Percentiles rank a stretch among this genome's conserved stretches.
These are phyloP conservation scores for Hypoxylon sp. DNA, from an alignment of 2,329 filamentous ascomycete species.

Conservation along the genomic window DNA sequence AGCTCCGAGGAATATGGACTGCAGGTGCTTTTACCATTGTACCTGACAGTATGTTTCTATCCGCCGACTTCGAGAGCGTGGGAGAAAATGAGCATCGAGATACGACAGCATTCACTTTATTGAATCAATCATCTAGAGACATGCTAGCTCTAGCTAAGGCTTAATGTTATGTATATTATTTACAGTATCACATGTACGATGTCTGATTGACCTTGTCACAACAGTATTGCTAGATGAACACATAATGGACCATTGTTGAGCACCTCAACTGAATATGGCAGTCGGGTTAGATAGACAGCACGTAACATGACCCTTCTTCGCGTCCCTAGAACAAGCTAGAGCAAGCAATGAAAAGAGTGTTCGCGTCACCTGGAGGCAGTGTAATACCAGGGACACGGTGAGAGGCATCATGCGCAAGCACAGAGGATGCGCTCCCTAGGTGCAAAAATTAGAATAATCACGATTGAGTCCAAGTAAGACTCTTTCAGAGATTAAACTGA, in stretches of 20 bases:
- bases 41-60: background rate
- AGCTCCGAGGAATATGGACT: constrained; percentile 10
- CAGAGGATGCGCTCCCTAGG: too few relatives aligned
- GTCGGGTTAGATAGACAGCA: background rate
- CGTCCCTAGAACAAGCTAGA: constrained; percentile 34
- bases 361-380: constrained; percentile 36
- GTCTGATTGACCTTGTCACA: background rate
- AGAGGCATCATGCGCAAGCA: too few relatives aligned
- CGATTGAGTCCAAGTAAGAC: too few relatives aligned
- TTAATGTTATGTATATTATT: too few relatives aligned
- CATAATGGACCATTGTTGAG: background rate
- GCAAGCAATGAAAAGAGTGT: constrained; percentile 41
- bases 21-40: too few relatives aligned
- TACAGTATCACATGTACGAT: background rate
- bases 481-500: too few relatives aligned
- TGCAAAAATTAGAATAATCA: too few relatives aligned
- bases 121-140: background rate
- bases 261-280: background rate
- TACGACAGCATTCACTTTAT: background rate
- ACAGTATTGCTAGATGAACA: background rate
- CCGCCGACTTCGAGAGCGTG: background rate
- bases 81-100: background rate
- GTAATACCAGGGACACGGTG: too few relatives aligned
- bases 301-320: constrained; percentile 25
- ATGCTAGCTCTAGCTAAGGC: background rate